Evolutionary conservation across 176 grass and related monocot species (phyloP), one percentile per base, ranked within the genome.

Genomic region (Paspalum notatum): DNA sequence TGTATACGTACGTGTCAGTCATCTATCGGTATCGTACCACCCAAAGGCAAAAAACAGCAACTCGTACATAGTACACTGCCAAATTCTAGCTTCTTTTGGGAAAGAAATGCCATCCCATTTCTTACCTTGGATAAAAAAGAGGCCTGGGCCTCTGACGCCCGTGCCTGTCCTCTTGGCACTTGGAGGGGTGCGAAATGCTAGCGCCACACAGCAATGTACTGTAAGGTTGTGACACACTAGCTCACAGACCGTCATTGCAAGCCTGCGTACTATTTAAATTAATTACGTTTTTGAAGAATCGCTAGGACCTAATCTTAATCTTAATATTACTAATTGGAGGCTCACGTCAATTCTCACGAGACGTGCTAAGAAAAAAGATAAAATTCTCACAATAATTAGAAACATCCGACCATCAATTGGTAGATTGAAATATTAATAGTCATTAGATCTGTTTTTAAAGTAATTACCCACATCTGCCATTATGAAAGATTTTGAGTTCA

Each of bases 1-100:
- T 24, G 48, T 49, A 27, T 60, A 11, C 24, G 13, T 60, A 11
- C 24, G 13, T 38, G 52, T 9, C 52, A 59, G 49, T 53, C 80
- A 74, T 65, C 14, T 11, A 43, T n/a, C 10, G 78, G 3, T 32
- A 3, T 68, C 45, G 45, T 43, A 20, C 14, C 9, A 52, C 43
- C 21, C 3, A 72, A 18, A 13, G 72, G 53, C 80, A 62, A 83
- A 83, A 65, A 83, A 83, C 21, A 58, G 58, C 70, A 74, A 46
- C 44, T 62, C 14, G 70, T 74, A 64, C 80, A 82, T 47, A 53
- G 80, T 82, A 65, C 80, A 65, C 70, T 65, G 70, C 20, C 70
- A 83, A 64, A 74, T 74, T 74, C n/a, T 32, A 64, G 20, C 80
- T 26, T 44, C 48, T 82, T 73, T 82, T 42, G 57, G 68, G 80